These are phyloP conservation scores for Ascoidea rubescens DNA, from an alignment of 805 yeast genomes.

Conservation along the genomic window DNA sequence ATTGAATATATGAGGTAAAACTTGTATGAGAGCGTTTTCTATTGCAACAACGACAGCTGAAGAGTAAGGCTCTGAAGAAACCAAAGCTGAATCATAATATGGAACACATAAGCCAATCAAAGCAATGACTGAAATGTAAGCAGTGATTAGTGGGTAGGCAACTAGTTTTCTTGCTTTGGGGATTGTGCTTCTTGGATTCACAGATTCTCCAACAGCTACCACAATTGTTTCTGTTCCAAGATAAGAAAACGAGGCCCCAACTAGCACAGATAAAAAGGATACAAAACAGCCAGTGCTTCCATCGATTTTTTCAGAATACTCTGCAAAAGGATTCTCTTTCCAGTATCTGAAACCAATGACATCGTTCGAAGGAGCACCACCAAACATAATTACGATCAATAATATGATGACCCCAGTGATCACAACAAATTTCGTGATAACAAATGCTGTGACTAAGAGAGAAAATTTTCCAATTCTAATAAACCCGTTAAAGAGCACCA, in stretches of 20 bases:
- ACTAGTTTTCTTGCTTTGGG: constrained; percentile 40
- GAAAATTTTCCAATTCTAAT: constrained; percentile 40
- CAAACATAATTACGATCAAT: constrained; percentile 26
- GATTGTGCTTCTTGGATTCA: constrained; percentile 32
- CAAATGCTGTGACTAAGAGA: constrained; percentile 21
- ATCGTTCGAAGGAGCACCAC: constrained; percentile 24
- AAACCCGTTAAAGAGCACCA: constrained; percentile 28
- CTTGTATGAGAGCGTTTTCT: constrained; percentile 32
- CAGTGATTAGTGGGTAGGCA: constrained; percentile 36
- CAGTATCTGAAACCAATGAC: constrained; percentile 27
- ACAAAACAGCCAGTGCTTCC: constrained; percentile 35
- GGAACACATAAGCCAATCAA: constrained; percentile 46
- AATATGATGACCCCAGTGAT: constrained; percentile 24
- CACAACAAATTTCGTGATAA: constrained; percentile 23
- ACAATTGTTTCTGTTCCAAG: constrained; percentile 38
- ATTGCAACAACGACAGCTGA: constrained; percentile 38
- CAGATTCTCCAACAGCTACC: constrained; percentile 33
- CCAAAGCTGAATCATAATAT: constrained; percentile 26
- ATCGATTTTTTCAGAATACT: constrained; percentile 24
- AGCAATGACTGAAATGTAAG: constrained; percentile 38
- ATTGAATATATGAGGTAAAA: constrained; percentile 31
- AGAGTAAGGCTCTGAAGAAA: constrained; percentile 33
- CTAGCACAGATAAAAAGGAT: constrained; percentile 36
- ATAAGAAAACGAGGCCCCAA: constrained; percentile 36
- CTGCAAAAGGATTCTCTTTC: constrained; percentile 29